These are phyloP conservation scores for Pseudognaphalium luteoalbum DNA, from an alignment of 129 eudicot species.

Conservation along the genomic window DNA sequence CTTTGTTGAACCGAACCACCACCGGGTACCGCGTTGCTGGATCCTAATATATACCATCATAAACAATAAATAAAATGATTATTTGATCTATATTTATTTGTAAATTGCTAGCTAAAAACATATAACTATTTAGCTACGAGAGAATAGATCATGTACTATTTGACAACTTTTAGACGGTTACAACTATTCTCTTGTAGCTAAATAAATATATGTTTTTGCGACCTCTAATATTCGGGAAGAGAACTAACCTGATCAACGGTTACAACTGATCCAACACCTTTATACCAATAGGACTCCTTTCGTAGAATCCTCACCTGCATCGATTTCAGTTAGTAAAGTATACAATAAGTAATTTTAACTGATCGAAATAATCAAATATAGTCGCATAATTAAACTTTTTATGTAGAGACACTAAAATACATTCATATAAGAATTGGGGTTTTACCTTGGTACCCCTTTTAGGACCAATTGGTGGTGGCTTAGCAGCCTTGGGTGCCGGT, in stretches of 20 bases:
- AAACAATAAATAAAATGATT: too few relatives aligned
- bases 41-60: conserved; percentile 28
- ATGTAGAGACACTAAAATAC: background rate
- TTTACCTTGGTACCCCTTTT: background rate
- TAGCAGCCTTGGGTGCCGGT: background rate
- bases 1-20: conserved; percentile 63
- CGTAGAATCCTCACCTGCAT: background rate
- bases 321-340: background rate
- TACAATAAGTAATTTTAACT: background rate
- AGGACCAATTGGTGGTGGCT: background rate
- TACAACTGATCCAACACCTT: background rate
- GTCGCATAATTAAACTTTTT: background rate
- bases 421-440: background rate
- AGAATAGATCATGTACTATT: too few relatives aligned
- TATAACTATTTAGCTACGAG: too few relatives aligned
- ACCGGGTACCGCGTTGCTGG: conserved; percentile 50
- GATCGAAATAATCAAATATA: too few relatives aligned
- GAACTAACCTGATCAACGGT: background rate
- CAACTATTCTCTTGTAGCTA: too few relatives aligned
- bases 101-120: too few relatives aligned
- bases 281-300: background rate
- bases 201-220: too few relatives aligned
- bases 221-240: background rate
- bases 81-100: too few relatives aligned
- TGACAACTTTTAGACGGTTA: too few relatives aligned